phyloP scores from a whole-genome alignment of 495 filamentous ascomycete species.

The Daldinia childiae region DNA sequence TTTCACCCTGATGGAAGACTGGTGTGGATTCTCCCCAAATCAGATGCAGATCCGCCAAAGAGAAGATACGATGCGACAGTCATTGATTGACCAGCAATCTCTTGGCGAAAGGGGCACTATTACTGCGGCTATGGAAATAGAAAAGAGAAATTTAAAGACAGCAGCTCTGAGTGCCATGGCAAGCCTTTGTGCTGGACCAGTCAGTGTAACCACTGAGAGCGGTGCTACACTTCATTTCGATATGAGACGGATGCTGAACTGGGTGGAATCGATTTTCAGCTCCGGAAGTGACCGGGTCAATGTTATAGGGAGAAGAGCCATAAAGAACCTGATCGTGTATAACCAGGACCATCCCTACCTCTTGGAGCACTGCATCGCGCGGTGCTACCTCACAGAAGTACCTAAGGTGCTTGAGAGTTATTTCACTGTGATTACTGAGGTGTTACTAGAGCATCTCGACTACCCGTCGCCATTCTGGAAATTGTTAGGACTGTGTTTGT shows the following conservation, averaged over 20 bases:
- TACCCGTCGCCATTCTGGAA: conserved; percentile 91
- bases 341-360: conserved; percentile 86
- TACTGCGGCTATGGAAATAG: conserved; percentile 92
- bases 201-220: conserved; percentile 86
- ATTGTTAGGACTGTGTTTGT: conserved; percentile 84
- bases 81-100: conserved; percentile 70
- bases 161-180: conserved; percentile 97
- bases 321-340: conserved; percentile 90
- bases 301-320: conserved; percentile 86
- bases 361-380: conserved; percentile 84
- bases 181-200: conserved; percentile 88
- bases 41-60: conserved; percentile 80
- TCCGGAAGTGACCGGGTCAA: conserved; percentile 89
- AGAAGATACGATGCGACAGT: conserved; percentile 88
- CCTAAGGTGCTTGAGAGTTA: conserved; percentile 92
- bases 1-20: conserved; percentile 97
- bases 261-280: conserved; percentile 94
- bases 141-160: conserved; percentile 89
- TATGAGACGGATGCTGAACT: conserved; percentile 87
- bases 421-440: conserved; percentile 89
- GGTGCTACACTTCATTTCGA: conserved; percentile 88
- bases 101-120: conserved; percentile 75
- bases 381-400: conserved; percentile 81
- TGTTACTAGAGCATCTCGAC: conserved; percentile 80
- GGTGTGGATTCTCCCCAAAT: conserved; percentile 97